Evolutionary conservation across 1,284 basidiomycete species (phyloP).

Genomic region (Thecaphora thlaspeos): DNA sequence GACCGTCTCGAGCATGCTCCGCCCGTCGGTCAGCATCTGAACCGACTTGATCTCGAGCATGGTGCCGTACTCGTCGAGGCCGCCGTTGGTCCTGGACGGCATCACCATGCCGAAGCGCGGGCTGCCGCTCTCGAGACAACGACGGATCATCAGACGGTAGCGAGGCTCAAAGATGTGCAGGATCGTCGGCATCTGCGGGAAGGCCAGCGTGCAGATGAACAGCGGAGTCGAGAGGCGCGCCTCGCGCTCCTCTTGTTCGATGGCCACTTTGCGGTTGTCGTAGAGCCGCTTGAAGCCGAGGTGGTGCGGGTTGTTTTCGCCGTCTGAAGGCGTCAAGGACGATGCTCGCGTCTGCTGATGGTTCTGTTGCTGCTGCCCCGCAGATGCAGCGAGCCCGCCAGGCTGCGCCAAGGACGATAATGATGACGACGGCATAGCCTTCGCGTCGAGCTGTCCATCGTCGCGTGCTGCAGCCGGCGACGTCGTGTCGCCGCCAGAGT

Average conservation of each 20-base stretch:
- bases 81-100: slow-evolving; percentile 62
- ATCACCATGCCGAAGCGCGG: slow-evolving; percentile 88
- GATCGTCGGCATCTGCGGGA: slow-evolving; percentile 83
- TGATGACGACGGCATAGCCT: not conserved
- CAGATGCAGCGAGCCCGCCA: not conserved
- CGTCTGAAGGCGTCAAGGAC: not conserved
- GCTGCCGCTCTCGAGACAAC: slow-evolving; percentile 73
- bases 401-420: not conserved
- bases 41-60: slow-evolving; percentile 86
- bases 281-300: slow-evolving; percentile 52
- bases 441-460: not conserved
- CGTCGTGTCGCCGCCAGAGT: too few relatives aligned
- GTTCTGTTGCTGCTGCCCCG: too few relatives aligned
- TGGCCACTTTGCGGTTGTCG: slow-evolving; percentile 64
- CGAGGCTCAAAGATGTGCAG: slow-evolving; percentile 89
- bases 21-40: slow-evolving; percentile 82
- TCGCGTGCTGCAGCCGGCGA: slow-evolving; percentile 12
- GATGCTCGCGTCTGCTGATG: too few relatives aligned
- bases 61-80: slow-evolving; percentile 75
- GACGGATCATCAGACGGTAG: slow-evolving; percentile 87
- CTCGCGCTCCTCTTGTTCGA: slow-evolving; percentile 74
- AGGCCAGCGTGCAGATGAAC: slow-evolving; percentile 83
- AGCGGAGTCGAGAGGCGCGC: slow-evolving; percentile 80
- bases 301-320: slow-evolving; percentile 11
- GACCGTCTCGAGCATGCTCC: slow-evolving; percentile 83